Evolutionary conservation across 805 yeast genomes (phyloP), one percentile per base, ranked within the genome.

Genomic region (Sugiyamaella marilandica): DNA sequence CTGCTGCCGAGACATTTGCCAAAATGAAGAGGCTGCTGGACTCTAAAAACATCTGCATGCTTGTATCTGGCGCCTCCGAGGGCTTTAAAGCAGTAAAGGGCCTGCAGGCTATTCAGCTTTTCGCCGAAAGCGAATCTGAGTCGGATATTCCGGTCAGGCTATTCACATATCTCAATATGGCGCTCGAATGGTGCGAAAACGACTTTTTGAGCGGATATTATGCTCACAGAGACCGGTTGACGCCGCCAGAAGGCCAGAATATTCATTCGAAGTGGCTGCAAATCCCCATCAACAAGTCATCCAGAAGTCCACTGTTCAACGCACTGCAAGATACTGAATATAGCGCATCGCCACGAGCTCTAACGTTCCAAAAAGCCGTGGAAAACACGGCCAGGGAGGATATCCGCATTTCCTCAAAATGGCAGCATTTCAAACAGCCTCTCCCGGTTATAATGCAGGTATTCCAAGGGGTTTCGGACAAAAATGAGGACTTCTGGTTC

Each of bases 151-250:
- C 63, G 2, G 79, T 82, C 54, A 83, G 82, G 60, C 74, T 91
- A 43, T 92, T 90, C 65, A 79, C 79, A 51, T 85, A 87, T 50
- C 75, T 94, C 61, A 94, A 94, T 65, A 79, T 85, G 51, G 96
- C 96, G 0, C 75, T 94, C 41, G 98, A 94, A 69, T 92, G 96
- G 96, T 89, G 97, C 73, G 99, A 94, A 67, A 92, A 94, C 69
- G 84, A 85, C 61, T 89, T 91, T 60, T 75, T 94, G 62, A 74
- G 79, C 48, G 79, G 82, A 29, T 84, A 84, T 65, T 81, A 76
- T 59, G 71, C 58, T 29, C 68, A 72, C 52, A 61, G 70, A 21
- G 68, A 67, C 24, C 52, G 36, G 14, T 44, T 52, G 31, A 34
- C 10, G 14, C 26, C 41, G 18, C 19, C 41, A 1, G 32, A 26